Evolutionary conservation across 768 basidiomycete species (phyloP), one percentile per base, ranked within the genome.

Genomic region (Hygrocybe punicea): DNA sequence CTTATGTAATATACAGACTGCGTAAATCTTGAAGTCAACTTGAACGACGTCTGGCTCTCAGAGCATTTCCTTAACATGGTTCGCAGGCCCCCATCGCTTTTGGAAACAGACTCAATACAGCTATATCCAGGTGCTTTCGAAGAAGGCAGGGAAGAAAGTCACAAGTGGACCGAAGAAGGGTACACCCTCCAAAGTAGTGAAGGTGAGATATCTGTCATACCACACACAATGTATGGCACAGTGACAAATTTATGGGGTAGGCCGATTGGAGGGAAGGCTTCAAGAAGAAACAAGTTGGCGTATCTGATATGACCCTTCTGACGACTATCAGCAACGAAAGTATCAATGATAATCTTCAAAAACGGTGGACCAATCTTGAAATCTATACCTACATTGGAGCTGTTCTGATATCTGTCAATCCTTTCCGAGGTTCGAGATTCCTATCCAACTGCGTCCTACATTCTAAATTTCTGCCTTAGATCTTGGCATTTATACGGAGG

Each of bases 181-280:
- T 40, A 82, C 77, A 51, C 73, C 73, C 57, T 66, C 73, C 69
- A 91, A 86, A 71, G 86, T 93, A 29, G 89, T 87, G 24, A 93
- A 93, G 83, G 91, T 91, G 65, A 61, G 63, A 53, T 29, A 24
- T 45, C 29, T 55, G 11, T 45, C 21, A 39, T 5, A 10, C 9
- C 13, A 14, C 8, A 44, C 33, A n/a, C 47, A 33, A n/a, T 37
- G 4, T 42, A 16, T 19, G 4, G 33, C 21, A 19, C 36, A 33
- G 47, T 21, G 34, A n/a, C 40, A 25, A 34, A 45, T 40, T 24
- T 25, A 42, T 33, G n/a, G 33, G 39, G 33, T 61, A 98, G 95
- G 96, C 96, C 49, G 96, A 98, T 71, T 99, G 96, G 96, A 96
- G 96, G 74, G 96, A 98, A 68, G 94, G 95, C 4, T 99, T 99